These are phyloP conservation scores for Letharia columbiana DNA, from an alignment of 495 filamentous ascomycete species.

Conservation along the genomic window DNA sequence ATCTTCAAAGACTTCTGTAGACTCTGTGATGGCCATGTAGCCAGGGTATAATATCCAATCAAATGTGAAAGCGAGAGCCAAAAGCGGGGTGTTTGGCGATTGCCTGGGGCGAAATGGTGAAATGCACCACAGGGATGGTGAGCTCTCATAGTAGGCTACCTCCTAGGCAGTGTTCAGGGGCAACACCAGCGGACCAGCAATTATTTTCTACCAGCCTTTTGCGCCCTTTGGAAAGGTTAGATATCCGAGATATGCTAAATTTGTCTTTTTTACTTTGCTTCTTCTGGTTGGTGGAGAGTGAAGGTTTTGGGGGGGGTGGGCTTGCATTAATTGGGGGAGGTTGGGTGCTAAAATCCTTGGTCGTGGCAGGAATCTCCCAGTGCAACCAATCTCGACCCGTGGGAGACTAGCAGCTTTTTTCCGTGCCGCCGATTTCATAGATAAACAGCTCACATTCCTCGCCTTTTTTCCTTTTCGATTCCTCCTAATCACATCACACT, in stretches of 20 bases:
- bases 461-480: conserved; percentile 12
- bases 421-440: conserved; percentile 19
- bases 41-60: neutral
- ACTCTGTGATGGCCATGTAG: neutral
- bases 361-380: neutral
- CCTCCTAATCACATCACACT: neutral
- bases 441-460: conserved; percentile 23
- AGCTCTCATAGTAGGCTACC: neutral
- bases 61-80: neutral
- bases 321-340: neutral
- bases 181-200: neutral
- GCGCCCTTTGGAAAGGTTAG: neutral
- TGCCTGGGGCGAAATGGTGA: neutral
- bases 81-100: neutral
- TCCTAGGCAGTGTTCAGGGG: neutral
- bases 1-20: neutral
- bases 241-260: neutral
- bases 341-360: neutral
- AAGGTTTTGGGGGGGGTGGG: neutral
- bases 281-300: neutral
- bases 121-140: neutral
- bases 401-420: conserved; percentile 10
- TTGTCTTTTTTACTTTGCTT: neutral
- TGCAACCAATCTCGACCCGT: neutral
- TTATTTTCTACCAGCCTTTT: neutral